Base-by-base conservation (phyloP, 371 early-diverging fungal species). In the Mucor irregularis region DNA sequence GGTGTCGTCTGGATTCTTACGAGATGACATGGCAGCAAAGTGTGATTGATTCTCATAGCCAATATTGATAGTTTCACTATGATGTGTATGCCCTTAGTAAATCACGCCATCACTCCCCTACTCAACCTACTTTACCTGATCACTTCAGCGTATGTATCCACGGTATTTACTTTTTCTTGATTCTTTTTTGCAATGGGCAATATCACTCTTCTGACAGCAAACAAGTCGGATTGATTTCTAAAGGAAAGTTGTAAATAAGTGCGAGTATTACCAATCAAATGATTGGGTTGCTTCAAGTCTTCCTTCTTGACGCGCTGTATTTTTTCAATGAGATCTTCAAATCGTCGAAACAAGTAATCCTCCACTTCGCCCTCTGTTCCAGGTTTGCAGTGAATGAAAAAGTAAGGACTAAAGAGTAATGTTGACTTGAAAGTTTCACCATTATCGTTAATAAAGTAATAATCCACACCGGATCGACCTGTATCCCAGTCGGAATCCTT, bases 361-460 rank as follows among this genome's bases (percentile, higher is more conserved):
- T 95, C 95, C 4, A 97, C 90, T 49, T 94, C 94, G 4, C 71
- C 61, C 62, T 95, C 90, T 9, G 85, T 81, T 3, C 85, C 90
- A 45, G 82, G 75, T 86, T 86, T 86, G 80, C 94, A 90, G 7
- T 87, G 79, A 39, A 98, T 78, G 49, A 79, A 93, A 48, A 97
- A 94, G 72, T 98, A 98, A 0, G 99, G 97, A 43, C 85, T 83
- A 68, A 90, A 94, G 7, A 84, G 39, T 11, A 94, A 31, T 4
- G 95, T 94, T 19, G 88, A 78, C 62, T 94, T 97, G 79, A 98
- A 98, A 10, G 88, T 84, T 24, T 80, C 82, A 13, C 95, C 96
- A 53, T 92, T 93, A 33, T 93, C 94, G 48, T 91, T 88, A 24
- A 96, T 71, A 64, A 98, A 98, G 63, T 96, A 97, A 44, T 87